Conservation (phyloP, 2,329 filamentous ascomycete genomes). For the Xylariaceae sp. region DNA sequence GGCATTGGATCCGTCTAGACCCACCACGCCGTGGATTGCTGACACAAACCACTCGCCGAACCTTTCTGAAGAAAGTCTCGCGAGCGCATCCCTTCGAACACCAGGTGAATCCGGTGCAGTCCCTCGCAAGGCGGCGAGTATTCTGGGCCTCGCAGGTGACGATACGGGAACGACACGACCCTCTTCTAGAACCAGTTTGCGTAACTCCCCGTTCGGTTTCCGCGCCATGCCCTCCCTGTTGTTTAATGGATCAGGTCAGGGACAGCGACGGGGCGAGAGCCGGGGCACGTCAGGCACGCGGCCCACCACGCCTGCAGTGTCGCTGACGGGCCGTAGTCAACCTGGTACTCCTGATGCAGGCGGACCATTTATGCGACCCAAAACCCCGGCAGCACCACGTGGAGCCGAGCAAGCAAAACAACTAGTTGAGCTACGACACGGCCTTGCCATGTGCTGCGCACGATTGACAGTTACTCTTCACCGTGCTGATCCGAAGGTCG, state of each 20-base stretch:
- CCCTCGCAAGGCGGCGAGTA: slow-evolving; percentile 43
- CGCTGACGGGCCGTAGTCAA: slow-evolving; percentile 1
- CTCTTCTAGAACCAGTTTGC: slow-evolving; percentile 15
- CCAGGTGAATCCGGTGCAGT: slow-evolving; percentile 23
- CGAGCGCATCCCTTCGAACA: slow-evolving; percentile 10
- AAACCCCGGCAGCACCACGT: slow-evolving; percentile 11
- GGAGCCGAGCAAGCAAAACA: slow-evolving; percentile 19
- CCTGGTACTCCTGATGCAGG: slow-evolving; percentile 3
- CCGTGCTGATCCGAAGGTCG: slow-evolving; percentile 2
- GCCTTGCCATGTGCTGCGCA: slow-evolving; percentile 47
- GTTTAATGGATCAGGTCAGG: slow-evolving; percentile 10
- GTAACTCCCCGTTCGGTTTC: slow-evolving; percentile 11
- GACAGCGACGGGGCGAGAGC: slow-evolving; percentile 12
- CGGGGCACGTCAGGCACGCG: not conserved
- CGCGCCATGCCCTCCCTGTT: slow-evolving; percentile 9
- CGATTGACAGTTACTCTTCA: slow-evolving; percentile 47
- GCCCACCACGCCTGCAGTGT: not conserved
- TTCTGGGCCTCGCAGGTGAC: slow-evolving; percentile 41
- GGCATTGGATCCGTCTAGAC: slow-evolving; percentile 2
- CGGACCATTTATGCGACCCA: slow-evolving; percentile 10
- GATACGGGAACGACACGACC: slow-evolving; percentile 9
- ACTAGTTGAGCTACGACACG: slow-evolving; percentile 41
- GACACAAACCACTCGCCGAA: slow-evolving; percentile 2
- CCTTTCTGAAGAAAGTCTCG: not conserved
- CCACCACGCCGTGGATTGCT: slow-evolving; percentile 6